Evolutionary conservation across 192 early-diverging fungal species (phyloP).

Genomic region (Coemansia sp.): DNA sequence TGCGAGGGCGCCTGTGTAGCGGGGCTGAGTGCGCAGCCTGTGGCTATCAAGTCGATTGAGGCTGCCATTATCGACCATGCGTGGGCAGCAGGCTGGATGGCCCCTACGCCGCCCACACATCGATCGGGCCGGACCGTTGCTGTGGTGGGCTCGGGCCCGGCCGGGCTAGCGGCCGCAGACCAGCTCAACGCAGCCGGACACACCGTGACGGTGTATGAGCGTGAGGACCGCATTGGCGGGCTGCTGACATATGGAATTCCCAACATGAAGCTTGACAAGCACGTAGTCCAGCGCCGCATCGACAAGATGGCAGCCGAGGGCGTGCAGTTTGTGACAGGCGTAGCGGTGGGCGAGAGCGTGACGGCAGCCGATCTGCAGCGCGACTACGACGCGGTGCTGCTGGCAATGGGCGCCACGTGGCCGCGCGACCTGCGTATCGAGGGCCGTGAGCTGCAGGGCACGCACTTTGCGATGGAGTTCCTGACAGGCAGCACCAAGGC

Average conservation of each 20-base stretch:
- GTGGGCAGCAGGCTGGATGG: conserved; percentile 97
- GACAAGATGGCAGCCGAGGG: conserved; percentile 95
- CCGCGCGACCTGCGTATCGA: conserved; percentile 92
- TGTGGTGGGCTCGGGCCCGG: conserved; percentile 93
- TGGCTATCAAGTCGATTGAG: conserved; percentile 96
- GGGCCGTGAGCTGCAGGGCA: conserved; percentile 79
- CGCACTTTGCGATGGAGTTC: conserved; percentile 99
- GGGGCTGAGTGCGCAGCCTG: conserved; percentile 92
- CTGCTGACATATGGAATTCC: conserved; percentile 98
- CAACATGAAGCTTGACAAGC: conserved; percentile 99
- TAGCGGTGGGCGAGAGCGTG: conserved; percentile 84
- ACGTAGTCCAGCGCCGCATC: conserved; percentile 87
- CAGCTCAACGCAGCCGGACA: conserved; percentile 98
- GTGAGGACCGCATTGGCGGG: conserved; percentile 94
- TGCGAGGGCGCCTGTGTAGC: conserved; percentile 96
- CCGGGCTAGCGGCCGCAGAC: conserved; percentile 93
- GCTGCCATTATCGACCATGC: conserved; percentile 96
- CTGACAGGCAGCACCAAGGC: conserved; percentile 86
- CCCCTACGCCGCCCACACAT: conserved; percentile 70
- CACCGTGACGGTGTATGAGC: conserved; percentile 91
- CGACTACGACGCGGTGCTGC: conserved; percentile 76
- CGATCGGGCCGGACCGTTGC: conserved; percentile 85
- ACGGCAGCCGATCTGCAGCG: conserved; percentile 64
- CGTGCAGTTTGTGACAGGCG: conserved; percentile 82
- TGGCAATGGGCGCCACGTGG: conserved; percentile 96